These are phyloP conservation scores for Moesziomyces parantarcticus DNA, from an alignment of 1,284 basidiomycete genomes.

Conservation along the genomic window DNA sequence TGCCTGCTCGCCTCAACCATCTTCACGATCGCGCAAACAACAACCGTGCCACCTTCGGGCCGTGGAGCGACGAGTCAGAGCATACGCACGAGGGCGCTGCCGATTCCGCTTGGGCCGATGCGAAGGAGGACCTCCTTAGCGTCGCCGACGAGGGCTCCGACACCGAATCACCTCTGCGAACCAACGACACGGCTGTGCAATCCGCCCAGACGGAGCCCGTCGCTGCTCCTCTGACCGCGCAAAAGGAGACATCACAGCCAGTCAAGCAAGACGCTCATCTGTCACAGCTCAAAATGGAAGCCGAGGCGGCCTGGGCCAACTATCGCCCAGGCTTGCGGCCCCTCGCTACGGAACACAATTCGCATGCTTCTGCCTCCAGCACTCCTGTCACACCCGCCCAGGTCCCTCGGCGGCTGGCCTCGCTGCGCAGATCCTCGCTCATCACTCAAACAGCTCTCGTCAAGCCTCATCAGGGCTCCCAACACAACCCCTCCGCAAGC, in stretches of 20 bases:
- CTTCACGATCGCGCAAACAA: constrained; percentile 6
- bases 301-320: constrained; percentile 28
- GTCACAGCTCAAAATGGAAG: constrained; percentile 35
- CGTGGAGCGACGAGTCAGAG: constrained; percentile 8
- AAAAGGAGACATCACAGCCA: background rate
- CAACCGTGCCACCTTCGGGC: constrained; percentile 24
- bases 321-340: constrained; percentile 12
- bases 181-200: background rate
- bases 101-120: background rate
- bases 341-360: constrained; percentile 1
- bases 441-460: constrained; percentile 19
- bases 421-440: constrained; percentile 22
- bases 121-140: constrained; percentile 12
- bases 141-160: constrained; percentile 15
- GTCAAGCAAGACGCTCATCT: constrained; percentile 6
- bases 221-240: background rate
- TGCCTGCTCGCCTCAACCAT: constrained; percentile 1
- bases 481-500: constrained; percentile 5
- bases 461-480: background rate
- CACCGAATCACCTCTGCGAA: constrained; percentile 1
- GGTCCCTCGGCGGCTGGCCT: constrained; percentile 24
- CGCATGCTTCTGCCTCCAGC: background rate
- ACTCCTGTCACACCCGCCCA: constrained; percentile 9
- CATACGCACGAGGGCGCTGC: constrained; percentile 1
- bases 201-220: background rate